A percentile compares a stretch with the other conserved stretches of the same genome.
phyloP scores from a whole-genome alignment of 106 monocot genomes.

The Platanthera guangdongensis region DNA sequence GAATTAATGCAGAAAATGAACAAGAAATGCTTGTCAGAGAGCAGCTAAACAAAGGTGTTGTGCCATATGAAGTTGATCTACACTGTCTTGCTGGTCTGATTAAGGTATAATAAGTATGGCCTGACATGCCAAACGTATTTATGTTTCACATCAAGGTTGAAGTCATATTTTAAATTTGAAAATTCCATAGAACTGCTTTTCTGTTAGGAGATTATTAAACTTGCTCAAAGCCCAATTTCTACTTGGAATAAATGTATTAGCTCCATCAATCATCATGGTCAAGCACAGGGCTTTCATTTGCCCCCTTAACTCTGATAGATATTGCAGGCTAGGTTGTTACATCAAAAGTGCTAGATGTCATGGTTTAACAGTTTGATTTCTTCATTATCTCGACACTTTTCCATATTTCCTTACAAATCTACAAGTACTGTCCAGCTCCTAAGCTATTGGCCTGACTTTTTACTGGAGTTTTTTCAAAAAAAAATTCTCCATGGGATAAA shows the following conservation, averaged over 20 bases:
- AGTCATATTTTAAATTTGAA: background rate
- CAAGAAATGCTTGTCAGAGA: slow-evolving; percentile 36
- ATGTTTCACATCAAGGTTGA: background rate
- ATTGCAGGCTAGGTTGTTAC: background rate
- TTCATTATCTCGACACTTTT: background rate
- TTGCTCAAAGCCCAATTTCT: background rate
- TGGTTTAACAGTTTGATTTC: background rate
- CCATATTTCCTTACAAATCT: background rate
- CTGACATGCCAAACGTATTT: background rate
- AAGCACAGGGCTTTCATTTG: background rate
- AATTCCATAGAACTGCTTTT: background rate
- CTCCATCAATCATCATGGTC: background rate
- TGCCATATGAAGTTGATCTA: slow-evolving; percentile 31
- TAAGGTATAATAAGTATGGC: slow-evolving; percentile 23
- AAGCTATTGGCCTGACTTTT: background rate
- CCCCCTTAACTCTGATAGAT: background rate
- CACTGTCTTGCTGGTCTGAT: slow-evolving; percentile 49
- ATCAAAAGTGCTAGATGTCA: background rate
- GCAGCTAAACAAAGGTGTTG: slow-evolving; percentile 30
- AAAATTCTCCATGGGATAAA: too few relatives aligned
- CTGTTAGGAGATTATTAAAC: background rate
- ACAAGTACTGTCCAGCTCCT: background rate
- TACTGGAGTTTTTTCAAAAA: too few relatives aligned
- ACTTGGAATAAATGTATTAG: background rate
- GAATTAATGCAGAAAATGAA: slow-evolving; percentile 42